These are phyloP conservation scores for Knoxdaviesia capensis DNA, from an alignment of 2,329 filamentous ascomycete genomes.

Conservation along the genomic window DNA sequence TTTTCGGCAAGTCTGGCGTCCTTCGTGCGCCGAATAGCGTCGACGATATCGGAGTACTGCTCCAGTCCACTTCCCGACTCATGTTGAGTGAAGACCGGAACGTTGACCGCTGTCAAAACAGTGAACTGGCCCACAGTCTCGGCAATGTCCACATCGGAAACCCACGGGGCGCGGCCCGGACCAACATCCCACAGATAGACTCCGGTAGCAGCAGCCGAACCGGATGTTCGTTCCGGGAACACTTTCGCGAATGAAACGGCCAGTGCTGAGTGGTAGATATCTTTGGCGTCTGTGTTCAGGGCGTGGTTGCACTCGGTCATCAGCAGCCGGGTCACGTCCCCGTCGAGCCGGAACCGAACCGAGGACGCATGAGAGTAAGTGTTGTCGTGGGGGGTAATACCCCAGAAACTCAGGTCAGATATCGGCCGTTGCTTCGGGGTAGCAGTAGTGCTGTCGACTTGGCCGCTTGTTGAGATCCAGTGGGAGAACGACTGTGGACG, in stretches of 20 bases:
- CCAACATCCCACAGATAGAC: slow-evolving; percentile 29
- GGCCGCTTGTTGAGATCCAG: slow-evolving; percentile 15
- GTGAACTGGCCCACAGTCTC: slow-evolving; percentile 42
- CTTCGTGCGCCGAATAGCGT: slow-evolving; percentile 26
- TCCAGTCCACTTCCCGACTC: no score
- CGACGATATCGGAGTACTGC: no score
- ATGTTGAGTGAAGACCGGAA: slow-evolving; percentile 5
- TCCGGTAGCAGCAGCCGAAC: slow-evolving; percentile 11
- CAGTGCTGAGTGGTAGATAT: slow-evolving; percentile 32
- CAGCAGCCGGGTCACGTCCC: slow-evolving; percentile 21
- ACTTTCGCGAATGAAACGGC: slow-evolving; percentile 33
- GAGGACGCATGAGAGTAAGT: slow-evolving; percentile 22
- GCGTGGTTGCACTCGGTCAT: slow-evolving; percentile 21
- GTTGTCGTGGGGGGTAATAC: slow-evolving; percentile 19
- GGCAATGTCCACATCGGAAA: slow-evolving; percentile 26
- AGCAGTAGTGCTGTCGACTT: slow-evolving; percentile 15
- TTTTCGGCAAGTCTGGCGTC: slow-evolving; percentile 16
- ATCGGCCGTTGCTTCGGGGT: no score
- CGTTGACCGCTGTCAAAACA: slow-evolving; percentile 29
- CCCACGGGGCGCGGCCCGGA: slow-evolving; percentile 23
- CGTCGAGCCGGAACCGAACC: slow-evolving; percentile 20
- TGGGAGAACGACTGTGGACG: slow-evolving; percentile 25
- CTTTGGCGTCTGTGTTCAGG: slow-evolving; percentile 29
- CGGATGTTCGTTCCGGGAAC: slow-evolving; percentile 28
- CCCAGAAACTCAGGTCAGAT: slow-evolving; percentile 25